Evolutionary conservation across 495 filamentous ascomycete species (phyloP), one percentile per base, ranked within the genome.

Genomic region (Cercophora newfieldiana): DNA sequence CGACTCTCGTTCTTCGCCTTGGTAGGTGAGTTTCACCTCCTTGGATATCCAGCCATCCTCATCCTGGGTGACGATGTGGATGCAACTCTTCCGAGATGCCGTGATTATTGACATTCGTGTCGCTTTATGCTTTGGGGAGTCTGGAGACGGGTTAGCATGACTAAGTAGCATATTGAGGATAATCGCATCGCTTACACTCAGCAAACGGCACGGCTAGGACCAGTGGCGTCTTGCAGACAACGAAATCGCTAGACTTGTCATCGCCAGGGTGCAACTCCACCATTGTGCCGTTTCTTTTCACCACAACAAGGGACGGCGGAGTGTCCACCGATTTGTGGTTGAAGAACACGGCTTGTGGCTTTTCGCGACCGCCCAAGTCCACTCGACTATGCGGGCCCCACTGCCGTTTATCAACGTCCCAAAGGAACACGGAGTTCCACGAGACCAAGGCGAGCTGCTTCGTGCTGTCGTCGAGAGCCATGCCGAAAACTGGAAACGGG

Each of bases 401-500:
- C 29, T 78, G 73, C 63, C 78, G 72, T 31, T 85, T 75, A 3
- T 77, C 75, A 8, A 90, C 71, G 56, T 84, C 80, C 86, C 86
- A 92, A 19, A 91, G 56, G 21, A 82, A 77, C 26, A 91, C 80
- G 30, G 72, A 75, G 33, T 79, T 74, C 19, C 79, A 77, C 21
- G 88, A 85, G 14, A 88, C 81, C n/a, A 90, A 73, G 1, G 88
- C 89, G 18, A 91, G 76, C 83, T 85, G 88, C 59, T 83, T 81
- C 16, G 83, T 85, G 21, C 79, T 79, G 48, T 84, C 81, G 49
- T 91, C 87, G 19, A 90, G 77, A 2, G 85, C 82, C 64, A 87
- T 79, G 1, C 82, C 82, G 28, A 87, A 66, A 28, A 91, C 78
- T 14, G 90, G 90, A 77, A 81, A 89, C 2, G 73, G 79, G 47